Conservation (phyloP, 495 filamentous ascomycete species). For the Daldinia vernicosa region DNA sequence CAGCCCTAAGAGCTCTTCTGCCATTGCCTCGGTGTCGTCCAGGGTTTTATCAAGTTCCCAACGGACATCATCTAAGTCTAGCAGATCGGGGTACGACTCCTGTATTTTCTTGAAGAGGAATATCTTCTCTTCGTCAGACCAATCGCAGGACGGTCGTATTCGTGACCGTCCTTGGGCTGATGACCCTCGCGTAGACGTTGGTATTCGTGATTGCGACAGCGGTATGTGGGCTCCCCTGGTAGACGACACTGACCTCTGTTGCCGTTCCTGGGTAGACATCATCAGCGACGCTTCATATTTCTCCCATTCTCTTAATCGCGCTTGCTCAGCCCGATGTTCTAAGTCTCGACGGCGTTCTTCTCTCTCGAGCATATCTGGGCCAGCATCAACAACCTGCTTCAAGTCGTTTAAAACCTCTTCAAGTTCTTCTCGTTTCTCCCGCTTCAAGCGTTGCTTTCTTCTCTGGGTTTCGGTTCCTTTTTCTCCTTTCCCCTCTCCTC, state of each 20-base stretch:
- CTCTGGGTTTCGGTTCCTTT: background rate
- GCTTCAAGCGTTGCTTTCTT: background rate
- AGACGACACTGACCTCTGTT: constrained; percentile 36
- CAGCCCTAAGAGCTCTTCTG: constrained; percentile 37
- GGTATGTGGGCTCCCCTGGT: constrained; percentile 26
- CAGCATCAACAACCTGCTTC: constrained; percentile 7
- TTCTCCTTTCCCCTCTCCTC: background rate
- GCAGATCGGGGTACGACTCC: constrained; percentile 35
- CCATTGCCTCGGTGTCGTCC: constrained; percentile 37
- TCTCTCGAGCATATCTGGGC: constrained; percentile 17
- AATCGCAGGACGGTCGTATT: constrained; percentile 4
- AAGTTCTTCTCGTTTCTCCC: constrained; percentile 29
- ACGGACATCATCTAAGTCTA: constrained; percentile 26
- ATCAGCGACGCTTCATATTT: constrained; percentile 26
- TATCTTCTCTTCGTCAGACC: constrained; percentile 40
- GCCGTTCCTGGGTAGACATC: constrained; percentile 23
- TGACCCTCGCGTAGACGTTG: constrained; percentile 9
- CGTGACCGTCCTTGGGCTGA: constrained; percentile 4
- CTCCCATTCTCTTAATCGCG: constrained; percentile 20
- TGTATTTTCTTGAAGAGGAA: constrained; percentile 43
- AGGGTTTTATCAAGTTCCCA: constrained; percentile 38
- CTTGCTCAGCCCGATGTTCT: constrained; percentile 1
- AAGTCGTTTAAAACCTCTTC: constrained; percentile 21
- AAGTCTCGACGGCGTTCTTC: constrained; percentile 20
- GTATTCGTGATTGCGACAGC: constrained; percentile 22